phyloP scores from a whole-genome alignment of 352 stramenopile species.

The Aphanomyces astaci region DNA sequence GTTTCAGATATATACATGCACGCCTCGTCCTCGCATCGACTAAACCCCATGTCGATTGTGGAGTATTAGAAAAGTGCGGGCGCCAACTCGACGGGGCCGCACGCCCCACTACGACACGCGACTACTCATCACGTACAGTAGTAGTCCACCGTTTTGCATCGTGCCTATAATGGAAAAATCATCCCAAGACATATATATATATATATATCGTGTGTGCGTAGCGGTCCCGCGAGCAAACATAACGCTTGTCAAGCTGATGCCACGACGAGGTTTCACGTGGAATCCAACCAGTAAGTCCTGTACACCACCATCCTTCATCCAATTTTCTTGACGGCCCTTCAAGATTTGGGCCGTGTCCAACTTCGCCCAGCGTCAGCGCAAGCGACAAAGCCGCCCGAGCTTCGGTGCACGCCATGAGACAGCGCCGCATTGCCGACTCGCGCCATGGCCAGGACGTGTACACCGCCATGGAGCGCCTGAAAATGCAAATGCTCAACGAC shows the following conservation, averaged over 20 bases:
- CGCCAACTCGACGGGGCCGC: conserved; percentile 7
- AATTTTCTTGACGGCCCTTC: too few relatives aligned
- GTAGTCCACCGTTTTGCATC: too few relatives aligned
- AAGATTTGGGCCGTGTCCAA: conserved; percentile 11
- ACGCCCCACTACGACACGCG: conserved; percentile 7
- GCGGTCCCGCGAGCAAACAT: conserved; percentile 1
- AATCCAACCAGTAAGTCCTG: conserved; percentile 7
- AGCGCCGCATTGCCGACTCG: conserved; percentile 8
- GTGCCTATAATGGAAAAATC: too few relatives aligned
- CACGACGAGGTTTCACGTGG: background rate
- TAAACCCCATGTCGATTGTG: too few relatives aligned
- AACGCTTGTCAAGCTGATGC: conserved; percentile 9
- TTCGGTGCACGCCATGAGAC: background rate
- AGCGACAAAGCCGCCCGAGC: background rate
- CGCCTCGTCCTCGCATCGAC: too few relatives aligned
- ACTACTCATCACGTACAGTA: conserved; percentile 4
- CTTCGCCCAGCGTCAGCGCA: background rate
- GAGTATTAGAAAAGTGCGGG: background rate
- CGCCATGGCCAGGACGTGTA: background rate
- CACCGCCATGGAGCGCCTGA: background rate
- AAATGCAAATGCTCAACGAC: background rate
- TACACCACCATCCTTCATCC: background rate
- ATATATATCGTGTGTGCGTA: background rate
- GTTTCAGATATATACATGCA: too few relatives aligned
- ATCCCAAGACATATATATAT: too few relatives aligned